These are phyloP conservation scores for Cordyceps tenuipes DNA, from an alignment of 2,329 filamentous ascomycete species.

Conservation along the genomic window DNA sequence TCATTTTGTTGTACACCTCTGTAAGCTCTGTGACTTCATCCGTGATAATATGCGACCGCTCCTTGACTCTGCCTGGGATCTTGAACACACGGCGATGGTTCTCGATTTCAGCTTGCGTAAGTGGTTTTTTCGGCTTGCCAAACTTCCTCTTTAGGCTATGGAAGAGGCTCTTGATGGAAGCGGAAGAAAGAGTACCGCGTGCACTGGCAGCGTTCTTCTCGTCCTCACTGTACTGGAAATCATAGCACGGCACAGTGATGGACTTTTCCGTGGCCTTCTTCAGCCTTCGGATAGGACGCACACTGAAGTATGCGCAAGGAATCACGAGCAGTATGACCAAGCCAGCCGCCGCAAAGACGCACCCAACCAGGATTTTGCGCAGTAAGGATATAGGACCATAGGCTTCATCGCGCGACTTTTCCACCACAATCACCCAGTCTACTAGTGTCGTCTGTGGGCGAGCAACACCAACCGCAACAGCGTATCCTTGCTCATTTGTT, in stretches of 20 bases:
- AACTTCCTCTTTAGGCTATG: conserved; percentile 30
- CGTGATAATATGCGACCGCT: conserved; percentile 65
- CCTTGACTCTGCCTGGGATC: conserved; percentile 75
- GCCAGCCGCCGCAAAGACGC: conserved; percentile 75
- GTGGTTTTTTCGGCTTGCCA: conserved; percentile 22
- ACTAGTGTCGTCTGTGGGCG: conserved; percentile 59
- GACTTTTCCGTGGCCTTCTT: conserved; percentile 69
- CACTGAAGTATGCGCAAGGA: conserved; percentile 73
- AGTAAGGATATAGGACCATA: conserved; percentile 66
- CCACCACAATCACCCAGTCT: conserved; percentile 76
- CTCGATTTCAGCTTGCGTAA: conserved; percentile 24
- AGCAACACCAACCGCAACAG: conserved; percentile 75
- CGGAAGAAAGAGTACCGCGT: conserved; percentile 31
- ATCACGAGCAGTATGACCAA: conserved; percentile 63
- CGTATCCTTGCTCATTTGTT: conserved; percentile 59
- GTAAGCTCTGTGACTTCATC: conserved; percentile 83
- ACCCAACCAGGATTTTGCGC: conserved; percentile 73
- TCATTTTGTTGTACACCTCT: conserved; percentile 86
- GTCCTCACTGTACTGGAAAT: conserved; percentile 31
- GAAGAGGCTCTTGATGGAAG: conserved; percentile 36
- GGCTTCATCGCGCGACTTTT: conserved; percentile 66
- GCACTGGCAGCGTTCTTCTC: conserved; percentile 37
- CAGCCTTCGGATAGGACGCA: conserved; percentile 69
- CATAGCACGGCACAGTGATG: conserved; percentile 56
- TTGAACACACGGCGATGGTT: conserved; percentile 56